A percentile compares a stretch with the other conserved stretches of the same genome.
Evolutionary conservation across 2,329 filamentous ascomycete species (phyloP).

Genomic region (Apiospora arundinis): DNA sequence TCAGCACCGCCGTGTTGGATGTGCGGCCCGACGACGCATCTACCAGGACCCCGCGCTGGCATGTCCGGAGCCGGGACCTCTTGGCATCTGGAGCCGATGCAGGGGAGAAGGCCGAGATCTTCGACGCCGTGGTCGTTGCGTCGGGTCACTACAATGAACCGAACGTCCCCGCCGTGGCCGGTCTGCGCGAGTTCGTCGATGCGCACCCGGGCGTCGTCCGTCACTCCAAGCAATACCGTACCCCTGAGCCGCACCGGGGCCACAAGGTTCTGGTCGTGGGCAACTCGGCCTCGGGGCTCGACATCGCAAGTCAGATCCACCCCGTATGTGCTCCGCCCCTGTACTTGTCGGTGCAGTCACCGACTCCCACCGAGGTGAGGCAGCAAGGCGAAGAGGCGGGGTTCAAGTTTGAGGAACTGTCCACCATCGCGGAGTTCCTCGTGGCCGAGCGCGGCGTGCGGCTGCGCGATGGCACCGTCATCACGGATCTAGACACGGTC

Average conservation of each 20-base stretch:
- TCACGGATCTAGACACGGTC: slow-evolving; percentile 74
- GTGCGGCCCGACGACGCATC: slow-evolving; percentile 30
- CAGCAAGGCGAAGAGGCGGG: slow-evolving; percentile 49
- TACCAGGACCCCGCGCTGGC: slow-evolving; percentile 57
- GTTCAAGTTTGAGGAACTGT: slow-evolving; percentile 57
- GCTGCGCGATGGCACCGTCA: slow-evolving; percentile 68
- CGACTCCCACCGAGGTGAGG: slow-evolving; percentile 39
- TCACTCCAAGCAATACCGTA: slow-evolving; percentile 83
- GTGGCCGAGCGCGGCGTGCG: slow-evolving; percentile 63
- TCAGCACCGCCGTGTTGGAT: slow-evolving; percentile 72
- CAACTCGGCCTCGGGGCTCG: slow-evolving; percentile 82
- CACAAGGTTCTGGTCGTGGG: slow-evolving; percentile 86
- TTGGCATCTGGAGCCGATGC: slow-evolving; percentile 40
- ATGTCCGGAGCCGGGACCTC: slow-evolving; percentile 60
- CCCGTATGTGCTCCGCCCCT: slow-evolving; percentile 64
- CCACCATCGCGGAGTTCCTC: slow-evolving; percentile 64
- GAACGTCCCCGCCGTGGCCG: slow-evolving; percentile 67
- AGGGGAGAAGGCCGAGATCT: slow-evolving; percentile 51
- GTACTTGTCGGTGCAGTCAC: slow-evolving; percentile 67
- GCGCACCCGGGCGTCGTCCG: slow-evolving; percentile 66
- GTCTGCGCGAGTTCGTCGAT: slow-evolving; percentile 64
- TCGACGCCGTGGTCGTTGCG: slow-evolving; percentile 78
- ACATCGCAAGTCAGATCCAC: slow-evolving; percentile 81
- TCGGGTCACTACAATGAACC: slow-evolving; percentile 78
- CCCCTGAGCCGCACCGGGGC: slow-evolving; percentile 63